Base-by-base conservation (phyloP, 139 green algal genomes). In the Tetradesmus lagerheimii region DNA sequence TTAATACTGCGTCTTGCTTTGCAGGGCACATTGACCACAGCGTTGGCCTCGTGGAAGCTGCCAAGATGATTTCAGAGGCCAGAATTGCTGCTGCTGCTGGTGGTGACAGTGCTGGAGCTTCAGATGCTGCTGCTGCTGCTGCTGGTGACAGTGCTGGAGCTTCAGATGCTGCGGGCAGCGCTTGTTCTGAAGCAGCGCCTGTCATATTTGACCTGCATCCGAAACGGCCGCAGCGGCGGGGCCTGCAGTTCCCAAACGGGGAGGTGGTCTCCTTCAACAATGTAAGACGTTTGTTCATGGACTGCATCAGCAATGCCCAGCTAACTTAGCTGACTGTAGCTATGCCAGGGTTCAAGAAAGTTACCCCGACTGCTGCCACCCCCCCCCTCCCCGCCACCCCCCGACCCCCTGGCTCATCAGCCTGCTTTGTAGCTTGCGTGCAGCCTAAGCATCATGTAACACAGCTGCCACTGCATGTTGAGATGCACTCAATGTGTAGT, bases 201-300 rank as follows among this genome's bases (percentile, higher is more conserved):
- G 66, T 89, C 25, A 81, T 94, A 50, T 88, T 94, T 27, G 92
- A 94, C 29, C 34, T 94, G 71, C 92, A 93, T 76, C 90, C 90
- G 0, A 83, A 80, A 45, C 90, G 91, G 1, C 92, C 92, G 12
- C 4, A 31, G 2, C 78, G 90, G 23, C 64, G 92, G 14, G 92
- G 92, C 23, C 31, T 92, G 15, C 34, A 83, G 87, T 35, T 90
- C 50, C 64, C 74, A 0, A 20, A 53, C 11, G 74, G 25, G n/a
- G 62, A 66, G 41, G 0, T 76, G 0, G 66, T 93, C 0, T 80
- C 90, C 11, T 88, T 94, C n/a, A 94, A 93, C 64, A 75, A 89
- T 75, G 91, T 93, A 45, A 0, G 31, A n/a, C n/a, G n/a, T n/a
- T n/a, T n/a, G n/a, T n/a, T n/a, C n/a, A n/a, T n/a, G n/a, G n/a